Base-by-base conservation (phyloP, 164 flowering plant species). In the Magnolia sinica region DNA sequence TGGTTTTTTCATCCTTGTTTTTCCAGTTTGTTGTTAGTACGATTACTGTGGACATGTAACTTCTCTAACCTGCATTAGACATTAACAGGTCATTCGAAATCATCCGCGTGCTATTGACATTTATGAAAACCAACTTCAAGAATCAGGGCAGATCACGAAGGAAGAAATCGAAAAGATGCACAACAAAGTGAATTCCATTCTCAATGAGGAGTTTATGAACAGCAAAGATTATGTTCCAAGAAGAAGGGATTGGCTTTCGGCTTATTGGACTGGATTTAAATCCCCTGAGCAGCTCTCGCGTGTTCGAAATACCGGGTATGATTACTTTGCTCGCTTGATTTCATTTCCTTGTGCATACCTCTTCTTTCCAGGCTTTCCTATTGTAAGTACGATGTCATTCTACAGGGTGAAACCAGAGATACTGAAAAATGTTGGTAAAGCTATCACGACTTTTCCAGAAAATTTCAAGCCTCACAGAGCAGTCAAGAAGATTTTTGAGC, bases 201-300 rank as follows among this genome's bases (percentile, higher is more conserved):
- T 94, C 55, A 93, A 91, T 79, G 95, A 96, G 78, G 99, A 96
- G 83, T 96, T 91, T 68, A 0, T 85, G 68, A 88, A 83, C 50
- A 96, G 99, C 89, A 94, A 96, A 86, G 96, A 92, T 67, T 89
- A 94, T 86, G 88, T 91, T 71, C 95, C 96, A 8, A 79, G 82
- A 64, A 90, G 83, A 81, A 90, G 98, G 84, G 99, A 96, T 80
- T 84, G 86, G 99, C 97, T 96, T 83, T 86, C 99, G 2, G 93
- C 99, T 78, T 89, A 87, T 78, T 94, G 99, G 99, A 29, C 91
- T 86, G 98, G 98, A 31, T 96, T 91, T 66, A 92, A 94, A 82
- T 96, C 99, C 29, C 98, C 99, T 49, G 97, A 91, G 79, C 99
- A 96, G 83, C 75, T 96, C 83, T 96, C 99, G 3, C 92, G 97